phyloP scores from a whole-genome alignment of 1,139 yeast species.

The Protomyces lactucae-debilis region DNA sequence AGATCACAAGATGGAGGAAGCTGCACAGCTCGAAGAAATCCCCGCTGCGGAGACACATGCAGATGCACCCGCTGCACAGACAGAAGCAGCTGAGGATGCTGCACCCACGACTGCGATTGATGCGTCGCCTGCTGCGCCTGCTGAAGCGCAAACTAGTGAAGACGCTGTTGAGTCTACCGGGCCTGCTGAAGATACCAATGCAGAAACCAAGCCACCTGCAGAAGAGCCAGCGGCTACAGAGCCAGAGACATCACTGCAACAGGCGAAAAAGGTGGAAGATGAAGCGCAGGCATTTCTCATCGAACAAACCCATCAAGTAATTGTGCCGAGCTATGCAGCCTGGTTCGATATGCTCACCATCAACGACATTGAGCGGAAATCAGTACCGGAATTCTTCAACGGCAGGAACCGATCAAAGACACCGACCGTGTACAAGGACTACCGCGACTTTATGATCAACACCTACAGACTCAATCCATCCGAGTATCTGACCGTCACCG shows the following conservation, averaged over 20 bases:
- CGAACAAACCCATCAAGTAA: conserved; percentile 76
- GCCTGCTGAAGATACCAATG: background rate
- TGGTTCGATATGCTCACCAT: conserved; percentile 81
- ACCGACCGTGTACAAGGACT: conserved; percentile 77
- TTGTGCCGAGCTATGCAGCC: conserved; percentile 87
- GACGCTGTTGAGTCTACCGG: background rate
- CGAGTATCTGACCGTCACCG: conserved; percentile 87
- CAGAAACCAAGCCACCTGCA: background rate
- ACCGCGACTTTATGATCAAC: conserved; percentile 90
- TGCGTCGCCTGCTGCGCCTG: background rate
- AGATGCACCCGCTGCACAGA: background rate
- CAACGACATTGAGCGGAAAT: conserved; percentile 60
- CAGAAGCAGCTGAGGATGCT: background rate
- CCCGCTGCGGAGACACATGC: background rate
- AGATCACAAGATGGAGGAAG: background rate
- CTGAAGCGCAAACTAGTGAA: background rate
- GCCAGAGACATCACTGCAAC: background rate
- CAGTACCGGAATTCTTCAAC: conserved; percentile 87
- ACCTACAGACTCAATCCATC: conserved; percentile 88
- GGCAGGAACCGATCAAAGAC: conserved; percentile 74
- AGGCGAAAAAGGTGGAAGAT: conserved; percentile 8
- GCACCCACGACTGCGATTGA: background rate
- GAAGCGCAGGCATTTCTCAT: conserved; percentile 34
- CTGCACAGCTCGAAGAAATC: background rate
- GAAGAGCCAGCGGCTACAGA: background rate